Evolutionary conservation across 108 stramenopile genomes (phyloP).

Genomic region (Discostella pseudostelligera): DNA sequence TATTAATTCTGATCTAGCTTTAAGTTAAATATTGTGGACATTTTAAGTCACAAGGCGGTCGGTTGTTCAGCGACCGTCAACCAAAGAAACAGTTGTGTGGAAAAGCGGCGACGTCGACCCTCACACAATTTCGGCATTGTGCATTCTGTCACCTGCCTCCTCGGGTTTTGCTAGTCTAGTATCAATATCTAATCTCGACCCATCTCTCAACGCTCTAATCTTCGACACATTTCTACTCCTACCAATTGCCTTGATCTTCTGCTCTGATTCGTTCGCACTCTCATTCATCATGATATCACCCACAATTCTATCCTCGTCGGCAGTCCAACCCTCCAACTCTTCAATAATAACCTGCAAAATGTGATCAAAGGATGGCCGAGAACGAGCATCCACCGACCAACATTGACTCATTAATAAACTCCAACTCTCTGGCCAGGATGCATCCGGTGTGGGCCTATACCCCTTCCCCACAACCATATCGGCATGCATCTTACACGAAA

Average conservation of each 20-base stretch:
- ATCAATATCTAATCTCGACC: conserved; percentile 62
- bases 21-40: no score
- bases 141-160: conserved; percentile 33
- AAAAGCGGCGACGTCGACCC: no score
- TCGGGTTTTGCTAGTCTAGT: conserved; percentile 55
- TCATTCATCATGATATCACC: conserved; percentile 46
- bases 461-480: conserved; percentile 70
- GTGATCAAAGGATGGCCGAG: conserved; percentile 70
- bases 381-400: conserved; percentile 55
- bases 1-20: no score
- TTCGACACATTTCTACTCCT: conserved; percentile 47
- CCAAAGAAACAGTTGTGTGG: no score
- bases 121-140: conserved; percentile 51
- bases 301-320: conserved; percentile 6
- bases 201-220: conserved; percentile 43
- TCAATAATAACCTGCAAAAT: conserved; percentile 58
- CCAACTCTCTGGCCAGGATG: conserved; percentile 84
- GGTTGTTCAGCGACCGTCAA: no score
- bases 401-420: conserved; percentile 64
- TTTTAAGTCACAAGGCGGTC: no score
- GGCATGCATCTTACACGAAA: conserved; percentile 71
- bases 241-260: conserved; percentile 68
- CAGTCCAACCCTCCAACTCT: conserved; percentile 56
- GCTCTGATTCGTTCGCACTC: conserved; percentile 41
- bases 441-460: conserved; percentile 64